Conservation (phyloP, 2,329 filamentous ascomycete genomes). For the Xylariales sp. region DNA sequence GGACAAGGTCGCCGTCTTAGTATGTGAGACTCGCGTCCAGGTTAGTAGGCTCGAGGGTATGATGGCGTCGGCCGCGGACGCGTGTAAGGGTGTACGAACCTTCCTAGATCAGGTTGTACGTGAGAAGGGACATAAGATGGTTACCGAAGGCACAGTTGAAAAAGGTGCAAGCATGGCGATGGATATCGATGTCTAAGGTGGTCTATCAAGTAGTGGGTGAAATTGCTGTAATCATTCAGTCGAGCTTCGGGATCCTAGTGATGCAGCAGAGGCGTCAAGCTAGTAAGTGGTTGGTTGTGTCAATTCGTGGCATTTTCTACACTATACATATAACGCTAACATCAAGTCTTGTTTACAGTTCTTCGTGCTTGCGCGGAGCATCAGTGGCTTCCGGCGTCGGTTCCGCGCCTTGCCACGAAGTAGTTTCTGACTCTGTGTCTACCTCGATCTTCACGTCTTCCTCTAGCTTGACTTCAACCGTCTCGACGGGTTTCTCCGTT, state of each 20-base stretch:
- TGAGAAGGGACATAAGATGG: conserved; percentile 73
- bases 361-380: conserved; percentile 57
- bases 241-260: neutral
- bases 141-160: conserved; percentile 66
- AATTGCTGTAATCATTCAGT: neutral
- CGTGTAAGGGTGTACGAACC: conserved; percentile 85
- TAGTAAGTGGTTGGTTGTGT: conserved; percentile 32
- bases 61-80: conserved; percentile 91
- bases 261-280: neutral
- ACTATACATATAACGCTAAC: conserved; percentile 36
- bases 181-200: conserved; percentile 58
- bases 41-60: conserved; percentile 86
- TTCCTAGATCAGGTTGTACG: conserved; percentile 85
- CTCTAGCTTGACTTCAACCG: conserved; percentile 56
- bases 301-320: conserved; percentile 21
- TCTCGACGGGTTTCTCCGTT: conserved; percentile 57
- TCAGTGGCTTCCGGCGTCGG: conserved; percentile 52
- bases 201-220: neutral
- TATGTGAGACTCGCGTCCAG: conserved; percentile 91
- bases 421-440: conserved; percentile 44
- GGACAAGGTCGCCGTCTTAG: conserved; percentile 80
- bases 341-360: conserved; percentile 55
- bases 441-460: conserved; percentile 50
- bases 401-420: conserved; percentile 50
- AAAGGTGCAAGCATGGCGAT: conserved; percentile 62